Conservation (phyloP, 805 yeast genomes). For the Myxozyma lipomycoides region DNA sequence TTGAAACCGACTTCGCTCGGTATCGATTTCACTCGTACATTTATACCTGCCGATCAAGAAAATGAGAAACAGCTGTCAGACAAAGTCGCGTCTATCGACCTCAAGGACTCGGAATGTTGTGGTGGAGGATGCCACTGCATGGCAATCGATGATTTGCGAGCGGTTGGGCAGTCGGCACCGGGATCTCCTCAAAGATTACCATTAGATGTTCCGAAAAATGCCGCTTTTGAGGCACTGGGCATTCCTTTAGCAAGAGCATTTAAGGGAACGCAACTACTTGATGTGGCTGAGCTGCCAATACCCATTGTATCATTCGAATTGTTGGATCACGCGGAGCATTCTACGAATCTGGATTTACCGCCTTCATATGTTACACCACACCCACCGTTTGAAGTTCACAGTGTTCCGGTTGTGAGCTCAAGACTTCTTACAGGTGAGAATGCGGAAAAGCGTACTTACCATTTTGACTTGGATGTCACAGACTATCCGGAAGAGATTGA, state of each 20-base stretch:
- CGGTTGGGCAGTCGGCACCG: neutral
- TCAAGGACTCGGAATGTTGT: constrained; percentile 18
- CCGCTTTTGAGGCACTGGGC: constrained; percentile 18
- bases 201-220: constrained; percentile 9
- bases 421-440: constrained; percentile 28
- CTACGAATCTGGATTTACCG: constrained; percentile 3
- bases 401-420: constrained; percentile 27
- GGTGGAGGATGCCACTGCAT: constrained; percentile 15
- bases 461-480: constrained; percentile 32
- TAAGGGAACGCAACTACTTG: constrained; percentile 2
- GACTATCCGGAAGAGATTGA: constrained; percentile 30
- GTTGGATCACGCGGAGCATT: too few relatives aligned
- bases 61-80: neutral
- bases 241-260: constrained; percentile 15
- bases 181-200: constrained; percentile 2
- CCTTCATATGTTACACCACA: constrained; percentile 31
- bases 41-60: constrained; percentile 5
- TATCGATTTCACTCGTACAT: constrained; percentile 22
- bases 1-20: constrained; percentile 18
- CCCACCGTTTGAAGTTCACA: constrained; percentile 29
- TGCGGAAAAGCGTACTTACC: constrained; percentile 32
- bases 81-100: neutral
- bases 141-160: neutral
- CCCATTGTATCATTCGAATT: constrained; percentile 3
- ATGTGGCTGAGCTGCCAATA: neutral